A percentile compares a stretch with the other conserved stretches of the same genome.
These are phyloP conservation scores for Boletus semigastroideus DNA, from an alignment of 1,284 basidiomycete genomes.

Conservation along the genomic window DNA sequence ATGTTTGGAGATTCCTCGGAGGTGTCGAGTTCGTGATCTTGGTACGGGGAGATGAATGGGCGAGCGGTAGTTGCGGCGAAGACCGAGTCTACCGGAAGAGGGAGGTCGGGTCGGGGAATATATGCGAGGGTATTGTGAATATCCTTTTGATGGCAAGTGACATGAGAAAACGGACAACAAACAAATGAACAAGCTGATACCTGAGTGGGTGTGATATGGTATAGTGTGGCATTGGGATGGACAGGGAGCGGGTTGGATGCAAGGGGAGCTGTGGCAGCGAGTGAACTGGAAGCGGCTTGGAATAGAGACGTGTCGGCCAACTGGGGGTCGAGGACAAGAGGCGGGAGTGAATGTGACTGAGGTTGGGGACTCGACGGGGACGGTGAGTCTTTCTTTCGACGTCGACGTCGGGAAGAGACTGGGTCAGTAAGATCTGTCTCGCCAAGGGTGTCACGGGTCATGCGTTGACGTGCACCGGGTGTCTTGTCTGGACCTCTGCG, in stretches of 20 bases:
- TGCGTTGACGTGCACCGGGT: constrained; percentile 68
- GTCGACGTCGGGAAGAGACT: constrained; percentile 36
- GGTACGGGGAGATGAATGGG: constrained; percentile 9
- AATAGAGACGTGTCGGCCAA: constrained; percentile 17
- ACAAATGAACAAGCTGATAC: constrained; percentile 29
- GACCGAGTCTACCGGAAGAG: not conserved
- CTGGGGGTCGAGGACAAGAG: constrained; percentile 27
- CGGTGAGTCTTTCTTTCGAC: constrained; percentile 27
- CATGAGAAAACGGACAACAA: constrained; percentile 26
- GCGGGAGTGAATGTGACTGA: constrained; percentile 3
- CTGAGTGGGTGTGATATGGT: constrained; percentile 26
- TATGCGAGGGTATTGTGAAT: constrained; percentile 3
- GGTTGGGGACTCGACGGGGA: constrained; percentile 6
- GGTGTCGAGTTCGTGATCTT: constrained; percentile 36
- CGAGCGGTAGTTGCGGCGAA: not conserved
- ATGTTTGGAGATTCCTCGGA: constrained; percentile 32
- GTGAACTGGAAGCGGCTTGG: constrained; percentile 1
- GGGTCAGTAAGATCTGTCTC: constrained; percentile 30
- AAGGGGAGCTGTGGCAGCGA: constrained; percentile 1
- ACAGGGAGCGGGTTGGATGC: constrained; percentile 5
- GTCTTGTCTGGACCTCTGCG: constrained; percentile 74
- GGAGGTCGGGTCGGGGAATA: constrained; percentile 5
- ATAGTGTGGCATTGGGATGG: constrained; percentile 7
- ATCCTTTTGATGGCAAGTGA: constrained; percentile 28
- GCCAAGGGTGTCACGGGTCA: constrained; percentile 38